A percentile compares a stretch with the other conserved stretches of the same genome.
phyloP scores from a whole-genome alignment of 768 basidiomycete species.

The Russula vinacea region DNA sequence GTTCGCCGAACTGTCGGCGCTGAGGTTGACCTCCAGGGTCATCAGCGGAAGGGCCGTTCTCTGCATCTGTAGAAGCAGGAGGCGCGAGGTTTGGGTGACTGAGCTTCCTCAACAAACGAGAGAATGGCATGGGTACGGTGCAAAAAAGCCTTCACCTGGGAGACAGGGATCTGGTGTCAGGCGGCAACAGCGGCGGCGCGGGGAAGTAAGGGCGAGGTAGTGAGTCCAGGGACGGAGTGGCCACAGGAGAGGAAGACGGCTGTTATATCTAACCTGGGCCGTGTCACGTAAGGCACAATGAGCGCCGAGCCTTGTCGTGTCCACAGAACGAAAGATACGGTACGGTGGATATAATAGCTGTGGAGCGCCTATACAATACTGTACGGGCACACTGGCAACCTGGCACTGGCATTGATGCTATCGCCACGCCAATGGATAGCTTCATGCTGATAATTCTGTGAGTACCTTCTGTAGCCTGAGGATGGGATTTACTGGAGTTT shows the following conservation, averaged over 20 bases:
- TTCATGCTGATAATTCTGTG: too few relatives aligned
- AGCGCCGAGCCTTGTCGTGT: too few relatives aligned
- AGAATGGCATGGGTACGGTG: constrained; percentile 2
- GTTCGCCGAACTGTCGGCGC: constrained; percentile 1
- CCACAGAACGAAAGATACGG: too few relatives aligned
- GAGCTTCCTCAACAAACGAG: constrained; percentile 13
- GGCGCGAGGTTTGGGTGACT: constrained; percentile 1
- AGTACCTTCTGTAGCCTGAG: too few relatives aligned
- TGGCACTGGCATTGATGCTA: too few relatives aligned
- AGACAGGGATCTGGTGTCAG: background rate
- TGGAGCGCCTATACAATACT: too few relatives aligned
- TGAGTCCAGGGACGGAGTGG: background rate
- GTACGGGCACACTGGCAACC: too few relatives aligned
- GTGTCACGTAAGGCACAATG: too few relatives aligned
- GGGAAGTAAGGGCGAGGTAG: background rate
- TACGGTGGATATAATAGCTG: too few relatives aligned
- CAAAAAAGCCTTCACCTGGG: background rate
- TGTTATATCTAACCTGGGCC: too few relatives aligned
- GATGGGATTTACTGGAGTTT: too few relatives aligned
- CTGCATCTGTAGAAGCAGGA: background rate
- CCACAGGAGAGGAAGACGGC: background rate
- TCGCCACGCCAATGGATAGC: too few relatives aligned
- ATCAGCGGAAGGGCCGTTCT: background rate
- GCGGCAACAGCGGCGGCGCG: background rate
- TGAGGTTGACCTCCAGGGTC: background rate